Base-by-base conservation (phyloP, 495 filamentous ascomycete species). In the Daldinia concentrica region DNA sequence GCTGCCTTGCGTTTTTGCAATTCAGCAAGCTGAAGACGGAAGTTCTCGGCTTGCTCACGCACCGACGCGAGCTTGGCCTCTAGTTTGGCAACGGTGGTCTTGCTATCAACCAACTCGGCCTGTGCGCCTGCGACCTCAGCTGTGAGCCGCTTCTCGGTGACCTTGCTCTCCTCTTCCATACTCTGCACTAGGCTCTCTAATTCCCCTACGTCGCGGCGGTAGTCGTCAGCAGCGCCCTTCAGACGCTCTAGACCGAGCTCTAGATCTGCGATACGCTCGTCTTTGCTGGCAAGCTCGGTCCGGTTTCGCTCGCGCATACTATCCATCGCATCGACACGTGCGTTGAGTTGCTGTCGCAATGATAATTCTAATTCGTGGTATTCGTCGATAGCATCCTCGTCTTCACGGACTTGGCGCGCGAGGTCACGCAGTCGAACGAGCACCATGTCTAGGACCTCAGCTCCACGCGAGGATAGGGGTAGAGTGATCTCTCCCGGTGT, bases 121-220 rank as follows among this genome's bases (percentile, higher is more conserved):
- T 84, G 73, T 12, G 75, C 66, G 61, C 73, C 69, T 19, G 71
- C 74, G 58, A 72, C 62, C 14, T 80, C 80, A 41, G 69, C 68
- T 36, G 67, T 74, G 37, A 81, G 55, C 15, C 63, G 29, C 6
- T 74, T 52, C 39, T 74, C 58, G 15, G 71, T 59, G 4, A 62
- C 61, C 0, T 68, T 64, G 22, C 88, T 84, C 29, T 91, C 86
- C 11, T 75, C 69, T 69, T 94, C 91, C 60, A 93, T 77, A 0
- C 76, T 76, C 27, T 79, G 82, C 39, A 93, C 85, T 7, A 93
- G 81, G 1, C 74, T 66, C 75, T 93, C 90, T 0, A 93, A 83
- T 52, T 84, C 81, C 17, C 80, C 80, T 3, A 92, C 82, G 61
- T 96, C 93, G 7, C 83, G 77, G 8, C 85, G 82, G 72, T 94